Evolutionary conservation across 202 grass and related monocot species (phyloP), one percentile per base, ranked within the genome.

Genomic region (Dendrocalamus latiflorus): DNA sequence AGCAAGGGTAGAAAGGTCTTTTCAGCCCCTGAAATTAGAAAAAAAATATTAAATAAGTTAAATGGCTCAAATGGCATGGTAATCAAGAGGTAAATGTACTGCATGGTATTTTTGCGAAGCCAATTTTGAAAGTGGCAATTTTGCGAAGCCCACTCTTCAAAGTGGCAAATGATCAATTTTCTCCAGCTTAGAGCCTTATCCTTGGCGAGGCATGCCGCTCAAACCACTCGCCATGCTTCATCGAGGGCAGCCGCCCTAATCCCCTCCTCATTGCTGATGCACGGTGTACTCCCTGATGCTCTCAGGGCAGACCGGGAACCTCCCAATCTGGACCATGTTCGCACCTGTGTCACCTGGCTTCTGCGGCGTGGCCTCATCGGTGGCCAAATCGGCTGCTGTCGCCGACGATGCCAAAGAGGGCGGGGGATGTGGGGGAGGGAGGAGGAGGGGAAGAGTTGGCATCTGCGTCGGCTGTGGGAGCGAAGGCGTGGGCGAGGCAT

Each of bases 251-350:
- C 76, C 59, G 85, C 87, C 48, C n/a, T 93, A 80, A 93, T 91
- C 43, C 85, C 92, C 54, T 95, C 92, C 38, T 88, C 74, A 51
- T 98, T 98, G 73, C 95, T 92, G 72, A 98, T 73, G 70, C 95
- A 98, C 10, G 95, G 92, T 95, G 77, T 95, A 95, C 84, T 95
- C 92, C 76, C 84, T 83, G 86, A 91, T 90, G 70, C 82, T 90
- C 60, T 69, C 85, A 28, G 91, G 89, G 77, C 92, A 95, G 5
- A 82, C 30, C 2, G 17, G 69, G 77, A 98, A 95, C 72, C 72
- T 93, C 60, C 78, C 72, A 76, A 90, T 49, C 76, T n/a, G 51
- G 8, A 64, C 45, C 80, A 72, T 81, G 36, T 51, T 39, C 20
- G 70, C 59, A 9, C 11, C 64, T n/a, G 13, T n/a, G 18, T 47